These are phyloP conservation scores for Inga oerstediana DNA, from an alignment of 306 rosid species.

Conservation along the genomic window DNA sequence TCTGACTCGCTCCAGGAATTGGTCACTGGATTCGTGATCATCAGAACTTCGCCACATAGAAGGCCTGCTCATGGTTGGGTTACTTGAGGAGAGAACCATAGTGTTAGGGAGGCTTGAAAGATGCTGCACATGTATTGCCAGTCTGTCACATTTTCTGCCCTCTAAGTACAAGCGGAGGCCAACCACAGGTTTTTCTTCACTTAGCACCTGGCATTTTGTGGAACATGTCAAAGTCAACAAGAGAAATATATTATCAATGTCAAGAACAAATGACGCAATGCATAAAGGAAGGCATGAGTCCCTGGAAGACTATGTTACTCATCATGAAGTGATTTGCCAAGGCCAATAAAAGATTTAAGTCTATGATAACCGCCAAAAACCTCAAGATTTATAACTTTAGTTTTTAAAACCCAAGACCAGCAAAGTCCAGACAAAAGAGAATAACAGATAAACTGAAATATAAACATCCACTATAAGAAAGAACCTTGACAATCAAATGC, in stretches of 20 bases:
- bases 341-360: constrained; percentile 13
- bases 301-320: constrained; percentile 20
- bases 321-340: background rate
- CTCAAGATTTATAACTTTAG: background rate
- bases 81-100: constrained; percentile 54
- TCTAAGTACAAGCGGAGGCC: constrained; percentile 90
- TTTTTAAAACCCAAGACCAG: constrained; percentile 5
- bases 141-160: constrained; percentile 76
- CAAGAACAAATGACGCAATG: constrained; percentile 18
- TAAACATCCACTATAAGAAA: constrained; percentile 13
- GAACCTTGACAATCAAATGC: constrained; percentile 20
- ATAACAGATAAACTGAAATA: constrained; percentile 13
- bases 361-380: constrained; percentile 17
- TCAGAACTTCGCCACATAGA: constrained; percentile 86
- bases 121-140: constrained; percentile 83
- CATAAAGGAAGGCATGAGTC: constrained; percentile 17
- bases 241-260: constrained; percentile 8
- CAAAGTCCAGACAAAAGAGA: constrained; percentile 5
- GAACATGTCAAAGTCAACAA: constrained; percentile 22
- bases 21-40: constrained; percentile 50
- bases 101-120: constrained; percentile 88
- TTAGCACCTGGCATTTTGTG: constrained; percentile 67
- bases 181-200: constrained; percentile 80
- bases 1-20: constrained; percentile 75
- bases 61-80: constrained; percentile 35